Evolutionary conservation across 305 asterid genomes (phyloP).

Genomic region (Plantago coronopus): DNA sequence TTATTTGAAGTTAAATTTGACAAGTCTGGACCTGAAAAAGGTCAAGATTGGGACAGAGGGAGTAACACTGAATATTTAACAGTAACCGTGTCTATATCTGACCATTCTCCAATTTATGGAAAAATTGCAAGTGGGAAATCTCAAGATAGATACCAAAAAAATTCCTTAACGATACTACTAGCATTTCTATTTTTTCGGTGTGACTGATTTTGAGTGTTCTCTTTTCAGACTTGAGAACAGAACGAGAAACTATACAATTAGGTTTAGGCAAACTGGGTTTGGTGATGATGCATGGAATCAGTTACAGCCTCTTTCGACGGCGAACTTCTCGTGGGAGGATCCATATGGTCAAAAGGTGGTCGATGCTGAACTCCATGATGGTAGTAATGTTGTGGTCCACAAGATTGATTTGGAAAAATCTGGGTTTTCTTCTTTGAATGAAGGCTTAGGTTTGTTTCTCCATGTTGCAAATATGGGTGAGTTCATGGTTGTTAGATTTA

Average conservation of each 20-base stretch:
- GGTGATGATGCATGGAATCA: slow-evolving; percentile 76
- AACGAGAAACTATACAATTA: slow-evolving; percentile 45
- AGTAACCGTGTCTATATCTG: no score
- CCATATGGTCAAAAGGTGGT: slow-evolving; percentile 76
- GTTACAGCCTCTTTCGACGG: slow-evolving; percentile 67
- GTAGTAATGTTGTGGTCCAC: slow-evolving; percentile 35
- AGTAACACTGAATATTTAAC: no score
- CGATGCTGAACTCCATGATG: slow-evolving; percentile 51
- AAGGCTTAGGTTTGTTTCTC: slow-evolving; percentile 48
- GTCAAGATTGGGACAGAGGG: no score
- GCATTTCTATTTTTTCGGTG: slow-evolving; percentile 18
- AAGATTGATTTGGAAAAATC: slow-evolving; percentile 56
- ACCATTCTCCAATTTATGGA: no score
- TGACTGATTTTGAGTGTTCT: slow-evolving; percentile 23
- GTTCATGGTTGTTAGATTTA: slow-evolving; percentile 70
- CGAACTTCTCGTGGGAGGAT: slow-evolving; percentile 79
- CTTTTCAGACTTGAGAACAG: slow-evolving; percentile 83
- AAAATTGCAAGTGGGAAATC: no score
- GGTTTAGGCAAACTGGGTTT: slow-evolving; percentile 84
- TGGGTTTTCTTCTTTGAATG: slow-evolving; percentile 55
- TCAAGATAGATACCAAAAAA: neutral
- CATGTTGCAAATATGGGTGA: slow-evolving; percentile 65
- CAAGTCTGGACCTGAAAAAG: no score
- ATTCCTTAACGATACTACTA: slow-evolving; percentile 5
- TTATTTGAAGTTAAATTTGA: no score